Evolutionary conservation across 352 stramenopile species (phyloP), one percentile per base, ranked within the genome.

Genomic region (Hyaloperonospora brassicae): DNA sequence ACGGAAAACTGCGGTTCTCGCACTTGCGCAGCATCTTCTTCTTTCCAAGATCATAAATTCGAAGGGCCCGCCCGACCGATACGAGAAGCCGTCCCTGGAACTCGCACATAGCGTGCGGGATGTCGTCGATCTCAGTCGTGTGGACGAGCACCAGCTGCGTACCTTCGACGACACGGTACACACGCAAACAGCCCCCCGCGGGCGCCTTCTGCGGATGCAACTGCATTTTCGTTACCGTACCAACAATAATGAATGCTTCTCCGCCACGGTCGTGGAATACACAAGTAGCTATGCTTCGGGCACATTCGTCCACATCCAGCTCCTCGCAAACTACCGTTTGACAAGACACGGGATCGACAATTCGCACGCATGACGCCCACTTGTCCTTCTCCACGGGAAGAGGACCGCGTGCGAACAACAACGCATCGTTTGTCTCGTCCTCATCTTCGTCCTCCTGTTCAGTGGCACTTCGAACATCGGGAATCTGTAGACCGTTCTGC

Each of bases 1-100:
- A 93, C 27, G 90, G 87, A 57, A 97, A 96, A 27, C 87, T 90
- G 56, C 88, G 89, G 57, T 96, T 96, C 74, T 99, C 96, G 59
- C 96, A 98, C 80, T 99, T 99, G 65, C 95, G 93, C 27, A 99
- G 70, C 62, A 99, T 82, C 63, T 99, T 98, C 42, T 97, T 97
- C 79, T 99, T 99, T 52, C 97, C 97, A 43, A 99, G 75, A 60
- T 99, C 97, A 73, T 98, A 99, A n/a, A 99, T 92, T 25, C 96
- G 86, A 0, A 99, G 71, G 23, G 77, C 88, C 39, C 84, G 85
- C 8, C 97, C 97, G n/a, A 98, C 86, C 14, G 96, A 98, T 11
- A 98, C 96, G 17, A 99, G 76, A 21, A 99, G 70, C 21, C 95
- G 79, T 21, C 96, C 96, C 61, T 99, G 93, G 68, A 99, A 99